Evolutionary conservation across 1,284 basidiomycete species (phyloP).

Genomic region (Ceratobasidium sp.): DNA sequence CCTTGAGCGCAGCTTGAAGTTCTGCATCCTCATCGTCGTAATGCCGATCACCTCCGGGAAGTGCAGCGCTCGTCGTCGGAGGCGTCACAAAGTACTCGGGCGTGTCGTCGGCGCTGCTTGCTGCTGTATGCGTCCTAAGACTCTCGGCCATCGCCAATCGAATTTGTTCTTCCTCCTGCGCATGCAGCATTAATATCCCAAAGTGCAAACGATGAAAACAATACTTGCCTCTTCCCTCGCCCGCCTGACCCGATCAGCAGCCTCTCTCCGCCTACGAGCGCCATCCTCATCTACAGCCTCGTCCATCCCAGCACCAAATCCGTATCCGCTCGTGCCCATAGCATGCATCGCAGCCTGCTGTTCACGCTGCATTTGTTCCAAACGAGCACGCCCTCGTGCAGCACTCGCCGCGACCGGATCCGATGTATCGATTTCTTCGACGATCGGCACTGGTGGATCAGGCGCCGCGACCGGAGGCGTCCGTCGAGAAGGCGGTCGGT

Average conservation of each 20-base stretch:
- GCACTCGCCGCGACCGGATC: constrained; percentile 73
- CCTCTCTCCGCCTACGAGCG: constrained; percentile 42
- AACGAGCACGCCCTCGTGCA: constrained; percentile 66
- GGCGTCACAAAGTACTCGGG: constrained; percentile 44
- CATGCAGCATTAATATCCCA: background rate
- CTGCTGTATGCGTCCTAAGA: constrained; percentile 56
- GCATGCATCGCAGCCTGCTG: constrained; percentile 73
- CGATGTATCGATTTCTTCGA: constrained; percentile 45
- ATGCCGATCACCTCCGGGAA: constrained; percentile 44
- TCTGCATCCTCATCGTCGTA: constrained; percentile 90
- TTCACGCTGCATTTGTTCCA: constrained; percentile 70
- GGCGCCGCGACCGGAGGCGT: background rate
- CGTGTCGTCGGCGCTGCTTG: constrained; percentile 46
- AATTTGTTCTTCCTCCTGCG: constrained; percentile 65
- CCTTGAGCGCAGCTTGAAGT: constrained; percentile 83
- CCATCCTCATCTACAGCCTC: constrained; percentile 42
- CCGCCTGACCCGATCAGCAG: constrained; percentile 43
- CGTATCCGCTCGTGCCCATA: constrained; percentile 56
- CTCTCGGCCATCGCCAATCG: constrained; percentile 73
- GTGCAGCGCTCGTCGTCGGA: constrained; percentile 10
- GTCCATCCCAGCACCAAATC: constrained; percentile 45
- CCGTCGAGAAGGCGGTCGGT: background rate
- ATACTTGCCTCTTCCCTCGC: constrained; percentile 24
- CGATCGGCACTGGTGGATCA: constrained; percentile 45
- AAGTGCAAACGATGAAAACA: background rate